Evolutionary conservation across 805 yeast genomes (phyloP).

Genomic region (Schwanniomyces pseudopolymorphus): DNA sequence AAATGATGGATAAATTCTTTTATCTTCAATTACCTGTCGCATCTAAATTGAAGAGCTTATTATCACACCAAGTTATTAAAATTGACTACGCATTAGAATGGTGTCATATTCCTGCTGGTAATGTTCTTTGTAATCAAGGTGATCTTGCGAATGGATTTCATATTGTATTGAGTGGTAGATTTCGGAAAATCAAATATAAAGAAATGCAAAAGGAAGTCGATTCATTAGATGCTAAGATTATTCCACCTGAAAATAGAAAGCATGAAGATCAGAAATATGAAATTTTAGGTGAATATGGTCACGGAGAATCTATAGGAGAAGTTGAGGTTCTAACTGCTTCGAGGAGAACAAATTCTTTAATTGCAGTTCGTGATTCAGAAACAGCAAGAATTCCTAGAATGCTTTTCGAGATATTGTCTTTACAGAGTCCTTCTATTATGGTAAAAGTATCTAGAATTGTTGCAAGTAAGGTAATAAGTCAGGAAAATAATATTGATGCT

Average conservation of each 20-base stretch:
- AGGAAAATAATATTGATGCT: slow-evolving; percentile 8
- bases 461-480: slow-evolving; percentile 51
- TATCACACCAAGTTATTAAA: slow-evolving; percentile 66
- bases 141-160: slow-evolving; percentile 90
- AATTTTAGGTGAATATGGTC: slow-evolving; percentile 78
- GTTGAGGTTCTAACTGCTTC: slow-evolving; percentile 88
- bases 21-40: slow-evolving; percentile 78
- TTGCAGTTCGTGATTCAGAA: slow-evolving; percentile 92
- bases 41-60: slow-evolving; percentile 60
- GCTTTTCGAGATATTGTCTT: slow-evolving; percentile 78
- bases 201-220: slow-evolving; percentile 17
- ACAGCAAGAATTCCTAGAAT: slow-evolving; percentile 90
- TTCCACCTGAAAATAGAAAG: slow-evolving; percentile 7
- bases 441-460: slow-evolving; percentile 86
- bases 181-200: slow-evolving; percentile 56
- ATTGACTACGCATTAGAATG: slow-evolving; percentile 93
- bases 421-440: slow-evolving; percentile 86
- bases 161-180: slow-evolving; percentile 83
- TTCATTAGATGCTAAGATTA: slow-evolving; percentile 6
- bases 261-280: slow-evolving; percentile 14
- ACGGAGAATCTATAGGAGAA: slow-evolving; percentile 93
- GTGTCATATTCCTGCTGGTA: slow-evolving; percentile 90
- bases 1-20: slow-evolving; percentile 72
- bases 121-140: slow-evolving; percentile 74
- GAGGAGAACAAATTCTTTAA: slow-evolving; percentile 63